phyloP scores from a whole-genome alignment of 23 red algal genomes.

The Pyropia yezoensis region DNA sequence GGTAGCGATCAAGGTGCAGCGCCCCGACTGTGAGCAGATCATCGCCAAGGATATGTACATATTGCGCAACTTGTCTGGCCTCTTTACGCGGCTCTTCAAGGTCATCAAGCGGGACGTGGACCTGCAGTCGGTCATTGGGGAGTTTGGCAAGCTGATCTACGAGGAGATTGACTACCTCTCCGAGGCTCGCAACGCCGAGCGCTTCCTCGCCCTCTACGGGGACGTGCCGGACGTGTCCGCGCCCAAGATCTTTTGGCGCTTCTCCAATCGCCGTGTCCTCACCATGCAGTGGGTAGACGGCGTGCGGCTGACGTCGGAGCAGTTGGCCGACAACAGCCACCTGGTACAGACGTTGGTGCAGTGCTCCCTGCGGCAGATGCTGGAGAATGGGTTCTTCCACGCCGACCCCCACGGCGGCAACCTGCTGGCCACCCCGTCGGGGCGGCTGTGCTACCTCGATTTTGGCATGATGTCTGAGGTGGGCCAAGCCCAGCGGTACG shows the following conservation, averaged over 20 bases:
- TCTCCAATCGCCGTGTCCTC: conserved; percentile 70
- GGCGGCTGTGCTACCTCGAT: conserved; percentile 87
- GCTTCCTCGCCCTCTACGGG: conserved; percentile 82
- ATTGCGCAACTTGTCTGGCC: conserved; percentile 75
- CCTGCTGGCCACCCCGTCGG: conserved; percentile 74
- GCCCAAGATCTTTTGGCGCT: conserved; percentile 83
- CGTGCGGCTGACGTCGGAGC: conserved; percentile 48
- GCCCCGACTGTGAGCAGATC: conserved; percentile 92
- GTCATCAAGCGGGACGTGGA: conserved; percentile 81
- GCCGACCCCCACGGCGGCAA: conserved; percentile 97
- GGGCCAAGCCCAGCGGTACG: conserved; percentile 82
- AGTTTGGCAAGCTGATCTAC: conserved; percentile 99
- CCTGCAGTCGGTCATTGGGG: conserved; percentile 82
- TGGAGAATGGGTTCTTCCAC: conserved; percentile 98
- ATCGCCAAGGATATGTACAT: conserved; percentile 98
- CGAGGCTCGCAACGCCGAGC: conserved; percentile 82
- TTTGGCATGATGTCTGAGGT: conserved; percentile 98
- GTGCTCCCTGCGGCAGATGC: conserved; percentile 97
- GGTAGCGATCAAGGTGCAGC: conserved; percentile 92
- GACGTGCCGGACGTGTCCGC: conserved; percentile 69
- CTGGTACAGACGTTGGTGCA: conserved; percentile 87
- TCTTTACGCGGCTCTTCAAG: conserved; percentile 58
- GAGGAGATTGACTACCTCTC: conserved; percentile 99
- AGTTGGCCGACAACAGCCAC: conserved; percentile 39
- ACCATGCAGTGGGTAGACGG: conserved; percentile 98